Base-by-base conservation (phyloP, 192 early-diverging fungal species). In the Phlyctochytrium bullatum region DNA sequence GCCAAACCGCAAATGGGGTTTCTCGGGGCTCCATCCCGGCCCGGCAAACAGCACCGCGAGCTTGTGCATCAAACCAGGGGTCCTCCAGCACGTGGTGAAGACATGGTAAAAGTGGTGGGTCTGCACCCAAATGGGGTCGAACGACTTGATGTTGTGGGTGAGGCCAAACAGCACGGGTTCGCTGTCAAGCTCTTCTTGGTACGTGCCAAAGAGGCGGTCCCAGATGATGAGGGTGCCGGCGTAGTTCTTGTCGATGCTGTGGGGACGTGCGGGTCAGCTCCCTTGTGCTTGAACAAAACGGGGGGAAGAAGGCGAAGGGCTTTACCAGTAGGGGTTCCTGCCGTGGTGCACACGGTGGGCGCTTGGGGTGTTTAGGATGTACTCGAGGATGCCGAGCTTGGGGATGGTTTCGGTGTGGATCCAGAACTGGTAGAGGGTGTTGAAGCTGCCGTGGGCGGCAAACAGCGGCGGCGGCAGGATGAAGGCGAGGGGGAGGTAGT, bases 161-260 rank as follows among this genome's bases (percentile, higher is more conserved):
- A 85, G 34, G n/a, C 85, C 85, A 69, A 69, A 86, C 24, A 81
- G 62, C 0, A 86, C 85, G 16, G 75, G 76, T 59, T 85, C 85
- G 33, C 73, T 73, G 14, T 72, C 75, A 16, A 69, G 64, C 54
- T 86, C 85, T 25, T 70, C 59, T 34, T 76, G 78, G 72, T 76
- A 86, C 10, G 85, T 86, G 14, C 83, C 85, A 80, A 86, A 86
- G 58, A 86, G 47, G 51, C 74, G 76, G 51, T 86, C 85, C 85
- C 85, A 86, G 59, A 86, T 86, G 47, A 86, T 85, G 51, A 86
- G 71, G 2, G 83, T 83, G 17, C 80, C 85, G 51, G 73, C 83
- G 64, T 85, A 86, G 68, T 86, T 86, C 72, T 86, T 84, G 61
- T 86, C 85, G 56, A 86, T 86, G 52, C 64, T 58, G n/a, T 10